Evolutionary conservation across 2,329 filamentous ascomycete genomes (phyloP).

Genomic region (Pyrenophora graminea): DNA sequence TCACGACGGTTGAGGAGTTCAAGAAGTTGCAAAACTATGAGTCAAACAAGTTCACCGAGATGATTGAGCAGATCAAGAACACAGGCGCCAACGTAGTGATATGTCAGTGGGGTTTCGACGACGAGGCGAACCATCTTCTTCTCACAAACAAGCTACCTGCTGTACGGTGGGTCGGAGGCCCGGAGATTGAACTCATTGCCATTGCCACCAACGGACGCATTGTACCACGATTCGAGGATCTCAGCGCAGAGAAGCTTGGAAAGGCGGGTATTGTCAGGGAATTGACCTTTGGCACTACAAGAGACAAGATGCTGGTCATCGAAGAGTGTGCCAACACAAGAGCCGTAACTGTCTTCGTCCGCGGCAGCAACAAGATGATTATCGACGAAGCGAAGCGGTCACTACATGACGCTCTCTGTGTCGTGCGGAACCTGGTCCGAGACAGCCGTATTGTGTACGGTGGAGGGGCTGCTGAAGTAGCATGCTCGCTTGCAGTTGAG

Average conservation of each 20-base stretch:
- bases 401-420: conserved; percentile 94
- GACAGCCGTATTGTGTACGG: conserved; percentile 98
- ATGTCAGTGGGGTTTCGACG: conserved; percentile 99
- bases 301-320: conserved; percentile 99
- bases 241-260: conserved; percentile 88
- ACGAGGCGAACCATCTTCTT: conserved; percentile 96
- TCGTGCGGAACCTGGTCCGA: conserved; percentile 91
- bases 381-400: conserved; percentile 99
- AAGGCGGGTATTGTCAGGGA: conserved; percentile 87
- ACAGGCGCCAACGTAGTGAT: conserved; percentile 97
- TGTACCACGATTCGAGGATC: conserved; percentile 94
- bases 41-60: conserved; percentile 93
- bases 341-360: conserved; percentile 93
- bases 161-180: conserved; percentile 96
- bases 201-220: conserved; percentile 98
- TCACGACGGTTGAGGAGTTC: conserved; percentile 95
- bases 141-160: conserved; percentile 95
- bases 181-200: conserved; percentile 96
- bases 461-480: conserved; percentile 94
- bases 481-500: conserved; percentile 94
- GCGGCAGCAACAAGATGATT: conserved; percentile 99
- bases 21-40: conserved; percentile 97
- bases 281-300: conserved; percentile 94
- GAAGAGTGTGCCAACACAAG: conserved; percentile 98
- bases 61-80: conserved; percentile 98